Evolutionary conservation across 257 asterid species (phyloP).

Genomic region (Solanum clarkiae): DNA sequence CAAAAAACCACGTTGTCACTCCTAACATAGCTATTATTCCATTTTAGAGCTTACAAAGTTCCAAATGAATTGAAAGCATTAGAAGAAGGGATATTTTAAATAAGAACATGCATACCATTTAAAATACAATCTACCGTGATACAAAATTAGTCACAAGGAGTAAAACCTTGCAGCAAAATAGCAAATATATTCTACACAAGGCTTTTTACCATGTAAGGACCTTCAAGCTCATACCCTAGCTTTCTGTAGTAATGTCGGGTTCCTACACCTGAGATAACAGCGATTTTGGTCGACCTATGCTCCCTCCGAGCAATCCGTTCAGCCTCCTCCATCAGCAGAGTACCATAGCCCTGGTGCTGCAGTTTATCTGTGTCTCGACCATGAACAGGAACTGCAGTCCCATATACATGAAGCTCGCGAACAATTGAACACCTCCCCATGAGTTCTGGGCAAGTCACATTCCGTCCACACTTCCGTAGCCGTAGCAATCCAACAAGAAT

Average conservation of each 20-base stretch:
- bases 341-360: constrained; percentile 97
- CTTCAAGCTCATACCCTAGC: constrained; percentile 95
- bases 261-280: constrained; percentile 94
- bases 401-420: constrained; percentile 91
- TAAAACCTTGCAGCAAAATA: neutral
- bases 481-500: constrained; percentile 91
- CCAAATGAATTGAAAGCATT: neutral
- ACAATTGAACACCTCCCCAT: constrained; percentile 85
- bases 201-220: constrained; percentile 93
- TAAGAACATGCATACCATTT: neutral
- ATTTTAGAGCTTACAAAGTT: neutral
- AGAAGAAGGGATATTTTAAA: no score
- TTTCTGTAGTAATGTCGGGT: constrained; percentile 94
- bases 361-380: constrained; percentile 88
- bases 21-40: neutral
- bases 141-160: neutral
- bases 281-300: constrained; percentile 82
- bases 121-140: neutral
- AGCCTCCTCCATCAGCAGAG: constrained; percentile 92
- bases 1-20: no score
- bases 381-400: constrained; percentile 97
- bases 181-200: constrained; percentile 12
- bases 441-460: constrained; percentile 82
- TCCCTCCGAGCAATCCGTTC: constrained; percentile 68
- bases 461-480: constrained; percentile 70